Conservation (phyloP, 352 stramenopile species). For the Globisporangium lucens region DNA sequence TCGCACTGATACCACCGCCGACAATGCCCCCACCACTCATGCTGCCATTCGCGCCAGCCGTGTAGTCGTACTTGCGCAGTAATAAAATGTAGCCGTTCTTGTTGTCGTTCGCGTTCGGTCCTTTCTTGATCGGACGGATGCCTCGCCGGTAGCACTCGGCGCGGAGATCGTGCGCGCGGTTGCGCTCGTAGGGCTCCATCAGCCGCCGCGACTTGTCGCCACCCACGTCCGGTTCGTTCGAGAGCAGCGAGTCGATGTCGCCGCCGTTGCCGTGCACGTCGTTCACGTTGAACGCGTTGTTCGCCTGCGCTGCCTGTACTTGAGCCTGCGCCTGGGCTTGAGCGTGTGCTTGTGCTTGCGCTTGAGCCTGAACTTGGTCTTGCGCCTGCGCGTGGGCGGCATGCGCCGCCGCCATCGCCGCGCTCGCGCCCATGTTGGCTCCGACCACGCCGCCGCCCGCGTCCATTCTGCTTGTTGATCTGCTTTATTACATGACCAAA, state of each 20-base stretch:
- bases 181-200: conserved; percentile 70
- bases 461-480: conserved; percentile 1
- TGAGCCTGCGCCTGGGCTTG: not conserved
- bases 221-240: conserved; percentile 29
- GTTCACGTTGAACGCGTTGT: conserved; percentile 20
- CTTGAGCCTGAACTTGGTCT: not conserved
- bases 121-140: conserved; percentile 79
- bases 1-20: not conserved
- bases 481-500: not conserved
- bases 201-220: conserved; percentile 37
- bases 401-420: not conserved
- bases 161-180: conserved; percentile 69
- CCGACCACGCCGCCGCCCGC: not conserved
- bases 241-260: conserved; percentile 73
- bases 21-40: not conserved
- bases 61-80: conserved; percentile 58
- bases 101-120: conserved; percentile 81
- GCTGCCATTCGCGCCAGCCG: conserved; percentile 11
- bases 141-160: conserved; percentile 78
- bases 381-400: not conserved
- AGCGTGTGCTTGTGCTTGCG: not conserved
- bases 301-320: not conserved
- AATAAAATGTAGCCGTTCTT: conserved; percentile 78
- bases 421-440: conserved; percentile 7
- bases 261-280: conserved; percentile 46